These are phyloP conservation scores for Amanita pallidorosea DNA, from an alignment of 768 basidiomycete genomes.

Conservation along the genomic window DNA sequence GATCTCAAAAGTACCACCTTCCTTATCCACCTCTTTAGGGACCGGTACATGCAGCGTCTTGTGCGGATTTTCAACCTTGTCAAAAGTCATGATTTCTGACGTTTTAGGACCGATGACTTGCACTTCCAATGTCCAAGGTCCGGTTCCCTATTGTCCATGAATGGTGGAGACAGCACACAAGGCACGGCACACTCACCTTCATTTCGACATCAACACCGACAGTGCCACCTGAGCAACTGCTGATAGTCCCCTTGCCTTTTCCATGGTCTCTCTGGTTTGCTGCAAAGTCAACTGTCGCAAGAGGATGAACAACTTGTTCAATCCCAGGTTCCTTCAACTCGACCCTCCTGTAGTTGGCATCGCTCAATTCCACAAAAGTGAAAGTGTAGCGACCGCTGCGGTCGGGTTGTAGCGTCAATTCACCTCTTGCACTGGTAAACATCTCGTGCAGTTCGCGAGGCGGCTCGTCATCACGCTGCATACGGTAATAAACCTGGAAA, in stretches of 20 bases:
- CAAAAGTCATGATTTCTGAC: constrained; percentile 46
- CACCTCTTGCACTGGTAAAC: constrained; percentile 63
- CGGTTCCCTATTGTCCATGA: constrained; percentile 50
- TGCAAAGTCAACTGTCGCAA: constrained; percentile 72
- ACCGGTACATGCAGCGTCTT: constrained; percentile 57
- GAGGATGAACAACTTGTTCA: constrained; percentile 82
- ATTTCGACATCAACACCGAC: constrained; percentile 78
- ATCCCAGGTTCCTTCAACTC: constrained; percentile 68
- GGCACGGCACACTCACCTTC: constrained; percentile 33
- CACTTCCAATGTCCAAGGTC: constrained; percentile 83
- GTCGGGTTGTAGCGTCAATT: constrained; percentile 78
- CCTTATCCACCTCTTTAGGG: constrained; percentile 50
- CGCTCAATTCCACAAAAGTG: constrained; percentile 68
- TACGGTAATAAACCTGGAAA: constrained; percentile 73
- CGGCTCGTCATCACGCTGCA: constrained; percentile 59
- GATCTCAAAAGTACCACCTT: constrained; percentile 72
- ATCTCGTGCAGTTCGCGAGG: constrained; percentile 47
- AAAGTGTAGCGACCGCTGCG: constrained; percentile 86
- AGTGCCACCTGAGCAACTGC: constrained; percentile 67
- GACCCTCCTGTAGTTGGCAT: constrained; percentile 73
- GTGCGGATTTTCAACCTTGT: constrained; percentile 42
- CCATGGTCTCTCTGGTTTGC: constrained; percentile 23
- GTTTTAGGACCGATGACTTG: constrained; percentile 68
- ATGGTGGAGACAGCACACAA: background rate
- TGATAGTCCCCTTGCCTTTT: constrained; percentile 45